These are phyloP conservation scores for Cytidiella melzeri DNA, from an alignment of 768 basidiomycete genomes.

Conservation along the genomic window DNA sequence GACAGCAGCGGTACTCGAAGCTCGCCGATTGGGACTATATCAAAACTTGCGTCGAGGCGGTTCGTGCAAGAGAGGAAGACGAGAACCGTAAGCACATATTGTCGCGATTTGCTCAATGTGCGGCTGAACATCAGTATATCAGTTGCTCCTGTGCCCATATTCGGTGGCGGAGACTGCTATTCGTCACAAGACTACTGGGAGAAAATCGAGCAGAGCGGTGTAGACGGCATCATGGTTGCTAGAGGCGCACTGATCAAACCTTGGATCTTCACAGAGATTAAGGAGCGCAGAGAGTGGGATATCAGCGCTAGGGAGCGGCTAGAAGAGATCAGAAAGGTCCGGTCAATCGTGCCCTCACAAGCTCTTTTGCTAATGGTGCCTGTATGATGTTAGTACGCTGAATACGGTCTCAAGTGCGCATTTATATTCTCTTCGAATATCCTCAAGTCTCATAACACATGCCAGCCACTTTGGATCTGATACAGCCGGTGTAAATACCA, in stretches of 20 bases:
- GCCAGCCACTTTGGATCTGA: constrained; percentile 78
- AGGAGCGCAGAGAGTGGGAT: constrained; percentile 91
- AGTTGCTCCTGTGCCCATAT: constrained; percentile 89
- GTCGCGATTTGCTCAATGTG: constrained; percentile 7
- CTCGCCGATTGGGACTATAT: constrained; percentile 96
- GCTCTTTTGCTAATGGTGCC: neutral
- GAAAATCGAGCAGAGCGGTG: constrained; percentile 69
- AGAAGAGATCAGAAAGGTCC: constrained; percentile 69
- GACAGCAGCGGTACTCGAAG: constrained; percentile 91
- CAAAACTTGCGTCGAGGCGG: constrained; percentile 75
- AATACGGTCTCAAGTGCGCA: constrained; percentile 71
- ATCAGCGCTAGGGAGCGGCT: constrained; percentile 81
- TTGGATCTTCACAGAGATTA: constrained; percentile 94
- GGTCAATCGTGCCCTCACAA: neutral
- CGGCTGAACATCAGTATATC: constrained; percentile 1
- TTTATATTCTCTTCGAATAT: neutral
- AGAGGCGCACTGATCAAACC: constrained; percentile 95
- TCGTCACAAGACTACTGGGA: constrained; percentile 80
- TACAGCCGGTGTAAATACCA: constrained; percentile 84
- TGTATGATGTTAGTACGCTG: constrained; percentile 54
- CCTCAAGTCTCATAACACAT: too few relatives aligned
- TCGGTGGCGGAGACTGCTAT: constrained; percentile 95
- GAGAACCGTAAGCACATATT: constrained; percentile 56
- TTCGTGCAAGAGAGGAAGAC: constrained; percentile 64
- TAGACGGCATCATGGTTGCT: constrained; percentile 94